Evolutionary conservation across 179 eudicot genomes (phyloP).

Genomic region (Beta lomatogona): DNA sequence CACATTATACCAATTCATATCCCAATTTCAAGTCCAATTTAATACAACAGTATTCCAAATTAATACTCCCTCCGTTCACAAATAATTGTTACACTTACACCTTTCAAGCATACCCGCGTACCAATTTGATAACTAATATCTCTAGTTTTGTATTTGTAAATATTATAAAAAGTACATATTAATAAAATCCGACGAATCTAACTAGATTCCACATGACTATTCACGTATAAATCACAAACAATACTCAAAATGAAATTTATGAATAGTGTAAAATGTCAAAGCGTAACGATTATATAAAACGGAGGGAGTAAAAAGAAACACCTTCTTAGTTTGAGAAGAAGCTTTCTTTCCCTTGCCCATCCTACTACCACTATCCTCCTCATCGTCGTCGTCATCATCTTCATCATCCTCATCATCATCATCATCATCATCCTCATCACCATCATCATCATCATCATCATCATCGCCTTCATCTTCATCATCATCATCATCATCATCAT

Average conservation of each 20-base stretch:
- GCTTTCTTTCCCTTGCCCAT: slow-evolving; percentile 30
- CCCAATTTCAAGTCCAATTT: not conserved
- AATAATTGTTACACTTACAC: too few relatives aligned
- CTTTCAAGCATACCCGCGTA: too few relatives aligned
- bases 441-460: slow-evolving; percentile 28
- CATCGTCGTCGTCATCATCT: slow-evolving; percentile 8
- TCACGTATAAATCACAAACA: too few relatives aligned
- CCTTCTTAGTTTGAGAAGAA: slow-evolving; percentile 68
- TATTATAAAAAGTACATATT: too few relatives aligned
- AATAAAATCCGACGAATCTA: too few relatives aligned
- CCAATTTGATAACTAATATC: too few relatives aligned
- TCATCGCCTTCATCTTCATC: slow-evolving; percentile 42
- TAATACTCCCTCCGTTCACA: too few relatives aligned
- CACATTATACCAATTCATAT: not conserved
- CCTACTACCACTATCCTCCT: slow-evolving; percentile 1
- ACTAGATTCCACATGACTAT: too few relatives aligned
- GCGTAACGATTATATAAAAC: too few relatives aligned
- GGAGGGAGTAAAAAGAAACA: not conserved
- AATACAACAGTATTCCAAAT: not conserved
- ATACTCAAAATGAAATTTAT: too few relatives aligned
- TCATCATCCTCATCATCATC: slow-evolving; percentile 25
- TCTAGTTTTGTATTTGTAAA: too few relatives aligned
- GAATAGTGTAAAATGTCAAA: too few relatives aligned
- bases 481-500: slow-evolving; percentile 31
- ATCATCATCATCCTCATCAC: slow-evolving; percentile 23